Percentiles rank a stretch among this genome's conserved stretches.
Conservation (phyloP, 306 rosid species). For the Lathyrus oleraceus region DNA sequence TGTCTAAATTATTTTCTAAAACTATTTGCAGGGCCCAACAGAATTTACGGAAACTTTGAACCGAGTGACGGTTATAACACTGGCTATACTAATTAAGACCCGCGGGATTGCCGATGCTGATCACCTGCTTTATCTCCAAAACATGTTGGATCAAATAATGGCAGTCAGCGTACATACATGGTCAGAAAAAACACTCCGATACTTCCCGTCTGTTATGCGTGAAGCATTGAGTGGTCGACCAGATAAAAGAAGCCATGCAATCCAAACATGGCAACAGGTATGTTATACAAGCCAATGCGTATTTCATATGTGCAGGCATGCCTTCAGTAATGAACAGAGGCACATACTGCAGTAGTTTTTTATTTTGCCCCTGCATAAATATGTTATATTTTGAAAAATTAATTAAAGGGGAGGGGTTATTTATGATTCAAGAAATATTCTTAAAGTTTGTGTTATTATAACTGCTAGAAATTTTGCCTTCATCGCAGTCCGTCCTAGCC, state of each 20-base stretch:
- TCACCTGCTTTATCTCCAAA: conserved; percentile 80
- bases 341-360: conserved; percentile 3
- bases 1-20: conserved; percentile 18
- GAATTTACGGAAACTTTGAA: conserved; percentile 93
- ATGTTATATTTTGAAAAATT: conserved; percentile 3
- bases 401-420: neutral
- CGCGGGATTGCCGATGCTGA: conserved; percentile 99
- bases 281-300: conserved; percentile 29
- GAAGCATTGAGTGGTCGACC: conserved; percentile 70
- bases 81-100: conserved; percentile 91
- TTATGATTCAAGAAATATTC: neutral
- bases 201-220: conserved; percentile 85
- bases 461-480: too few species aligned
- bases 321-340: conserved; percentile 14
- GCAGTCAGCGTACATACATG: conserved; percentile 83
- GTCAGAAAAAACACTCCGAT: conserved; percentile 86
- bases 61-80: conserved; percentile 78
- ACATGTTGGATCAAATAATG: conserved; percentile 90
- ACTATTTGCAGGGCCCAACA: conserved; percentile 80
- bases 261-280: conserved; percentile 98
- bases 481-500: too few species aligned
- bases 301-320: conserved; percentile 32
- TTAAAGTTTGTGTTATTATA: neutral
- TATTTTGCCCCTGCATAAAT: conserved; percentile 9
- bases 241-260: conserved; percentile 74